A percentile compares a stretch with the other conserved stretches of the same genome.
phyloP scores from a whole-genome alignment of 495 filamentous ascomycete species.

The Friedmanniomyces endolithicus region DNA sequence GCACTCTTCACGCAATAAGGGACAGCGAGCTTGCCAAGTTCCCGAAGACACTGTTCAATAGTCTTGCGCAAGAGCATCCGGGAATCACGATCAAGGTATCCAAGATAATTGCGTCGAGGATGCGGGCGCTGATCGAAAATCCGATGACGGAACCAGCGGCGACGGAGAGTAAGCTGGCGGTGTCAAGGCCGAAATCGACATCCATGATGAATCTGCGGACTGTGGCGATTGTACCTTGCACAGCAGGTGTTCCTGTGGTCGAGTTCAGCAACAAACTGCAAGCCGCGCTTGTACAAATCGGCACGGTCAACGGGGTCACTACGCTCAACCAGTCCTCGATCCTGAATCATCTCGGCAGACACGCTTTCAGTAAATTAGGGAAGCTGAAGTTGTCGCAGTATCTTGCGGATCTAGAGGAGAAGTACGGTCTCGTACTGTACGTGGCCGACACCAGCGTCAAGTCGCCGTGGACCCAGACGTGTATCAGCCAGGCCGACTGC shows the following conservation, averaged over 20 bases:
- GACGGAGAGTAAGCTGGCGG: conserved; percentile 35
- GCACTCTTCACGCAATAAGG: conserved; percentile 87
- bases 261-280: conserved; percentile 89
- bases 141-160: conserved; percentile 45
- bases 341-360: conserved; percentile 81
- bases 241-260: conserved; percentile 80
- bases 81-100: conserved; percentile 98
- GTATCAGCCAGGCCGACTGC: conserved; percentile 90
- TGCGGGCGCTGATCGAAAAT: conserved; percentile 77
- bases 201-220: conserved; percentile 89
- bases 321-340: conserved; percentile 89
- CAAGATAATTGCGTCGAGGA: conserved; percentile 91
- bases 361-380: conserved; percentile 94
- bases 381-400: conserved; percentile 94
- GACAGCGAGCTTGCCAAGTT: conserved; percentile 95
- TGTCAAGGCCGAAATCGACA: conserved; percentile 55
- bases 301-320: conserved; percentile 75
- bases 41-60: conserved; percentile 92
- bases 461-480: conserved; percentile 95
- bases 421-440: conserved; percentile 89
- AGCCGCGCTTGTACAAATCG: conserved; percentile 76
- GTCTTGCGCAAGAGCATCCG: conserved; percentile 88
- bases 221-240: conserved; percentile 82
- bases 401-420: conserved; percentile 91
- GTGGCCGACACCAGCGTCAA: conserved; percentile 96